Conservation (phyloP, 1,139 yeast species). For the Entelexis paramagnoliae region DNA sequence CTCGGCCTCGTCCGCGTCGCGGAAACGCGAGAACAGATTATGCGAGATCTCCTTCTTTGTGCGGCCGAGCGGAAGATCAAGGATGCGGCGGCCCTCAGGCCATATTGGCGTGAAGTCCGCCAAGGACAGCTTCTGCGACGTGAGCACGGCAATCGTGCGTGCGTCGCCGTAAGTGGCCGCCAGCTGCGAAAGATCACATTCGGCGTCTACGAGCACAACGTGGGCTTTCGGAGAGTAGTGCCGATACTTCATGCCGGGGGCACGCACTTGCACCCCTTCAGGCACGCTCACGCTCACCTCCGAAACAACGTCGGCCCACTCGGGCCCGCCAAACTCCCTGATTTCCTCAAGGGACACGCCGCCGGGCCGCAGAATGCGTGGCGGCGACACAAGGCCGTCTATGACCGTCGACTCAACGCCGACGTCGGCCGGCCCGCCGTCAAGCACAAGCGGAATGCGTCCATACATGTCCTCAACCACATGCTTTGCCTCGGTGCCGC, state of each 20-base stretch:
- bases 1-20: slow-evolving; percentile 58
- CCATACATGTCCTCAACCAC: slow-evolving; percentile 71
- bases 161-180: slow-evolving; percentile 37
- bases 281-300: slow-evolving; percentile 50
- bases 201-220: slow-evolving; percentile 50
- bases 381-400: slow-evolving; percentile 78
- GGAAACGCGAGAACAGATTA: slow-evolving; percentile 57
- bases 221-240: slow-evolving; percentile 88
- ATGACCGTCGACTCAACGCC: slow-evolving; percentile 93
- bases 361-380: slow-evolving; percentile 85
- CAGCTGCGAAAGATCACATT: slow-evolving; percentile 17
- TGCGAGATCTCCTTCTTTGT: slow-evolving; percentile 57
- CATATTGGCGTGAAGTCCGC: slow-evolving; percentile 6
- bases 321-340: slow-evolving; percentile 47
- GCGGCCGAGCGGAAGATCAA: slow-evolving; percentile 45
- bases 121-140: background rate
- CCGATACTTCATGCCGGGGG: slow-evolving; percentile 96
- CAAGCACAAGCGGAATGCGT: slow-evolving; percentile 72
- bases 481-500: slow-evolving; percentile 82
- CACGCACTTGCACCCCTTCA: slow-evolving; percentile 59
- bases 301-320: slow-evolving; percentile 47
- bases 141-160: slow-evolving; percentile 41
- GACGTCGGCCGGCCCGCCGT: slow-evolving; percentile 83
- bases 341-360: slow-evolving; percentile 79
- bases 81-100: slow-evolving; percentile 27